Base-by-base conservation (phyloP, 2,329 filamentous ascomycete genomes). In the Colletotrichum somersetense region DNA sequence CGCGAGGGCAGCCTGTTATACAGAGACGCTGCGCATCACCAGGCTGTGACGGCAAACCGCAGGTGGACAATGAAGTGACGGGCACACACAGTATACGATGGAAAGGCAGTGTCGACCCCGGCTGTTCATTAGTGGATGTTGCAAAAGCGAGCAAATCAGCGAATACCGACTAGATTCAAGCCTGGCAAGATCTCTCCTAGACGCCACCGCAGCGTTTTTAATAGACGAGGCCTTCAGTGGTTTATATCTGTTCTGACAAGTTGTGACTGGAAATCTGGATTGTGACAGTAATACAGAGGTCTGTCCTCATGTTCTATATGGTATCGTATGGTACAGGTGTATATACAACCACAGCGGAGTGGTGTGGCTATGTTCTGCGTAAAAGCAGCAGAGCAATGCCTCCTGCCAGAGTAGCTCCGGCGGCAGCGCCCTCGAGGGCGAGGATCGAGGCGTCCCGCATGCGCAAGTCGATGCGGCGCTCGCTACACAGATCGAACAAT, bases 371-470 rank as follows among this genome's bases (percentile, higher is more conserved):
- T 64, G 69, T 75, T 77, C 74, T 85, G 71, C 85, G 80, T 59
- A 85, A 79, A 30, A 88, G 75, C 55, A 89, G 77, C 53, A 91
- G 74, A 6, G 85, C 85, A 64, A 92, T 76, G 50, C 88, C 80
- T 46, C 87, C 88, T 64, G 87, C 88, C 20, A 92, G 75, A 0
- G 87, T 85, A 14, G 90, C 92, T n/a, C 93, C 92, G 0, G 89
- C 87, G 38, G 89, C 85, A 10, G 88, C 90, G 66, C 92, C 89
- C 80, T 95, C 89, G 46, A 94, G 81, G 61, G 89, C 91, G 75
- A 93, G 83, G n/a, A 91, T 81, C 2, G 92, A 93, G 42, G 92
- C 83, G 76, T 95, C 92, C 64, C 89, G 87, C 85, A 93, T 93
- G 55, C 88, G 88, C 73, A 94, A 77, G 61, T 87, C 84, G 77